These are phyloP conservation scores for Podospora bellae-mahoneyi DNA, from an alignment of 495 filamentous ascomycete species.

Conservation along the genomic window DNA sequence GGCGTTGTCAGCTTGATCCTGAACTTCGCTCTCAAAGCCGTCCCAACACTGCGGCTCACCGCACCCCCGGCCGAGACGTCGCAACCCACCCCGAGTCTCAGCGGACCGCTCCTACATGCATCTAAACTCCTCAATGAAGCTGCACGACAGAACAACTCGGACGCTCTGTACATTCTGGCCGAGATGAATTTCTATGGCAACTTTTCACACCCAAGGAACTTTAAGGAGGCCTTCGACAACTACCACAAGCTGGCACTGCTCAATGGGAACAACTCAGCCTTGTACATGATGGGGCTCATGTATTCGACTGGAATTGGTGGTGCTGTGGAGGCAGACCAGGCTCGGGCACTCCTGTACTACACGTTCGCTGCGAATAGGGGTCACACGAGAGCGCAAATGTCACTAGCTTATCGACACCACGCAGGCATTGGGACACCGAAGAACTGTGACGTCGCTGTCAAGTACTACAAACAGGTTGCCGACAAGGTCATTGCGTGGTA, in stretches of 20 bases:
- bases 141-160: slow-evolving; percentile 69
- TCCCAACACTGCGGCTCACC: slow-evolving; percentile 43
- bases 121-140: slow-evolving; percentile 73
- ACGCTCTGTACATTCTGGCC: slow-evolving; percentile 86
- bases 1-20: slow-evolving; percentile 39
- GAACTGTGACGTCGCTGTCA: slow-evolving; percentile 78
- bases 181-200: slow-evolving; percentile 98
- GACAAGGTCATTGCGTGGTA: slow-evolving; percentile 88
- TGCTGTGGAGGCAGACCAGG: slow-evolving; percentile 82
- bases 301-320: slow-evolving; percentile 89
- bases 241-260: slow-evolving; percentile 74
- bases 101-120: slow-evolving; percentile 51
- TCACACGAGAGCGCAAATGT: slow-evolving; percentile 88
- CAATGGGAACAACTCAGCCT: slow-evolving; percentile 84
- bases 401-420: slow-evolving; percentile 81
- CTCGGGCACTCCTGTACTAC: slow-evolving; percentile 88
- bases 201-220: slow-evolving; percentile 81
- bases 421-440: slow-evolving; percentile 79
- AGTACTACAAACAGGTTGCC: slow-evolving; percentile 89
- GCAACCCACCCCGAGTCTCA: slow-evolving; percentile 27
- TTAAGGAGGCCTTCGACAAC: slow-evolving; percentile 73
- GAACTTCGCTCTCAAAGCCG: slow-evolving; percentile 37
- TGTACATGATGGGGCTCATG: slow-evolving; percentile 94
- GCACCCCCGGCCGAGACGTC: slow-evolving; percentile 36
- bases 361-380: slow-evolving; percentile 87